Evolutionary conservation across 805 yeast species (phyloP).

Genomic region (Candida sakaeoensis): DNA sequence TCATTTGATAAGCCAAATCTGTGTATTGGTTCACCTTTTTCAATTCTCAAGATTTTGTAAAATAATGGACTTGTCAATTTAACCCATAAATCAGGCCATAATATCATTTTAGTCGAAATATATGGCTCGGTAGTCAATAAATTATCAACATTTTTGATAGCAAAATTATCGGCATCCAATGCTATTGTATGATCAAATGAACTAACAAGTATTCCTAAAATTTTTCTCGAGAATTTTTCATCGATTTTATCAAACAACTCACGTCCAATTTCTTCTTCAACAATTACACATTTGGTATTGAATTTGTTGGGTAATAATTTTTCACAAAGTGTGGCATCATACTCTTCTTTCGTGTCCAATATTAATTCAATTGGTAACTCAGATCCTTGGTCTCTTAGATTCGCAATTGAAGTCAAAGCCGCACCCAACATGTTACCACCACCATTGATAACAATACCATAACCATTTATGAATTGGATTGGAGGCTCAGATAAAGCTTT

Average conservation of each 20-base stretch:
- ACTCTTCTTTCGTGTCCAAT: slow-evolving; percentile 21
- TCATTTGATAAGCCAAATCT: slow-evolving; percentile 29
- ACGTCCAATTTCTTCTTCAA: slow-evolving; percentile 23
- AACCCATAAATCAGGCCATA: slow-evolving; percentile 38
- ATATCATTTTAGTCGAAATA: slow-evolving; percentile 21
- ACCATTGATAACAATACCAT: slow-evolving; percentile 35
- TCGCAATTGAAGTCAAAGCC: slow-evolving; percentile 27
- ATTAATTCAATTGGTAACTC: slow-evolving; percentile 33
- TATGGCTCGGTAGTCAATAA: slow-evolving; percentile 23
- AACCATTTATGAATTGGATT: slow-evolving; percentile 22
- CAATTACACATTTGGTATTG: slow-evolving; percentile 25
- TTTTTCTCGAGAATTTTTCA: slow-evolving; percentile 26
- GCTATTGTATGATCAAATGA: slow-evolving; percentile 30
- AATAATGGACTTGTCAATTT: slow-evolving; percentile 29
- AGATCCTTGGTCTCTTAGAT: slow-evolving; percentile 29
- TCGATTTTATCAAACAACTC: slow-evolving; percentile 16
- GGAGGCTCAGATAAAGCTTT: slow-evolving; percentile 24
- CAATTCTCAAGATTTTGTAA: slow-evolving; percentile 29
- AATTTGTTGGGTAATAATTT: slow-evolving; percentile 19
- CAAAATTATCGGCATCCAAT: slow-evolving; percentile 33
- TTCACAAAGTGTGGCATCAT: slow-evolving; percentile 25
- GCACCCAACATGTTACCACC: slow-evolving; percentile 24
- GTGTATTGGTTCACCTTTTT: slow-evolving; percentile 25
- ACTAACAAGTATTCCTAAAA: slow-evolving; percentile 29
- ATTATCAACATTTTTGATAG: slow-evolving; percentile 27